Base-by-base conservation (phyloP, 1,139 yeast genomes). In the Hemisphaericaspora subhashii region DNA sequence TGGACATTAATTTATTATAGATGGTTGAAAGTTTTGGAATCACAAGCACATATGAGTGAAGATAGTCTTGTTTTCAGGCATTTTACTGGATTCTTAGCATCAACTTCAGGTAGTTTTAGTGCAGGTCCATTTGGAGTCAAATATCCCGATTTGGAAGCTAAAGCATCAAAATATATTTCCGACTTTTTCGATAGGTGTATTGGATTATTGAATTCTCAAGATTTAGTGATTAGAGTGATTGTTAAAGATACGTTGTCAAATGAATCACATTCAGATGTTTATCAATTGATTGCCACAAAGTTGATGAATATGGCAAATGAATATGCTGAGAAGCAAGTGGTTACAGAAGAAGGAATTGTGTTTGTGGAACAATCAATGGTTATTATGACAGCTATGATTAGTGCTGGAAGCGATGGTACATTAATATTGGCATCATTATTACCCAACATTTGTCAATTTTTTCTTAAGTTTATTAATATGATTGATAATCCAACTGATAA, bases 1-100 rank as follows among this genome's bases (percentile, higher is more conserved):
- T 83, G 92, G 86, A 54, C 71, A 4, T 60, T 78, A 29, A 74
- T 84, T 42, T 82, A 76, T 53, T 70, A 71, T 28, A 66, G 80
- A 30, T 81, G 87, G 86, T 51, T 60, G 34, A 56, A 52, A 29
- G 51, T 64, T 44, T 50, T 71, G 14, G 63, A 59, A 11, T 55
- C 47, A 13, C 56, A 54, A 31, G 41, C 50, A 5, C 46, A 47
- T 21, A 33, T 57, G 4, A 55, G 54, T 36, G 72, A 68, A 13
- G 70, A 66, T 14, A 68, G 60, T 36, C 43, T 66, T 15, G 72
- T 79, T 17, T 78, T 79, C 52, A 68, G 84, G 45, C 83, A 79
- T 51, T 77, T 68, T 48, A 78, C 85, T 1, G 86, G 86, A 1
- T 77, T 80, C 43, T 57, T 81, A 34, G 83, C 83, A 0, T 72